Percentiles rank a stretch among this genome's conserved stretches.
Conservation (phyloP, 208 protist genomes). For the Acanthamoeba rhysodes region DNA sequence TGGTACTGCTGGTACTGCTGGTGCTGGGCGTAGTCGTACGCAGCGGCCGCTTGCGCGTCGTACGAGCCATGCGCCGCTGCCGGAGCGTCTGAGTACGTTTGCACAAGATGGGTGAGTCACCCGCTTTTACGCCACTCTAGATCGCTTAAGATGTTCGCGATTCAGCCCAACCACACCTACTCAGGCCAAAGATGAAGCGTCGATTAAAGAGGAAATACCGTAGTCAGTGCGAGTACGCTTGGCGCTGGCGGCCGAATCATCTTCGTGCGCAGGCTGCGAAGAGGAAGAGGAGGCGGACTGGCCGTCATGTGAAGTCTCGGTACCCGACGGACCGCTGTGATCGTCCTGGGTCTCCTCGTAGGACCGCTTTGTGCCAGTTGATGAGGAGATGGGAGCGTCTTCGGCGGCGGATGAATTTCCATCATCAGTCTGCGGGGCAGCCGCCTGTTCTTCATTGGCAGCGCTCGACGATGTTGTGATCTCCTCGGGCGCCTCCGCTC, state of each 20-base stretch:
- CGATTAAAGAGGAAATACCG: neutral
- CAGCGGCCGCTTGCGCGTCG: neutral
- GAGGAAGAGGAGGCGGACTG: neutral
- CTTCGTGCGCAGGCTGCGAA: neutral
- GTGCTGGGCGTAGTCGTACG: neutral
- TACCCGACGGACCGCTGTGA: neutral
- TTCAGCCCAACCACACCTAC: neutral
- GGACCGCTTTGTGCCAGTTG: neutral
- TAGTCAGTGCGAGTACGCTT: conserved; percentile 16
- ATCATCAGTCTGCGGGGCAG: neutral
- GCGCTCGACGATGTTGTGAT: neutral
- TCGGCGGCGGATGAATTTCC: neutral
- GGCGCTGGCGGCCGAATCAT: neutral
- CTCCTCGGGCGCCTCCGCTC: conserved; percentile 22
- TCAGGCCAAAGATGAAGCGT: neutral
- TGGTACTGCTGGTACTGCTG: neutral
- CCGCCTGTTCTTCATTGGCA: neutral
- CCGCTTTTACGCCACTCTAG: too few species aligned
- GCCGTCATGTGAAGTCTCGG: neutral
- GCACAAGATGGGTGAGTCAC: neutral
- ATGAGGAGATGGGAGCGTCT: neutral
- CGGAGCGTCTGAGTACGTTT: neutral
- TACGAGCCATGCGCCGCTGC: neutral
- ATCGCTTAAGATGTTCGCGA: neutral
- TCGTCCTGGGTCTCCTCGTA: conserved; percentile 22